Evolutionary conservation across 129 eudicot species (phyloP), one percentile per base, ranked within the genome.

Genomic region (Oenanthe sinensis): DNA sequence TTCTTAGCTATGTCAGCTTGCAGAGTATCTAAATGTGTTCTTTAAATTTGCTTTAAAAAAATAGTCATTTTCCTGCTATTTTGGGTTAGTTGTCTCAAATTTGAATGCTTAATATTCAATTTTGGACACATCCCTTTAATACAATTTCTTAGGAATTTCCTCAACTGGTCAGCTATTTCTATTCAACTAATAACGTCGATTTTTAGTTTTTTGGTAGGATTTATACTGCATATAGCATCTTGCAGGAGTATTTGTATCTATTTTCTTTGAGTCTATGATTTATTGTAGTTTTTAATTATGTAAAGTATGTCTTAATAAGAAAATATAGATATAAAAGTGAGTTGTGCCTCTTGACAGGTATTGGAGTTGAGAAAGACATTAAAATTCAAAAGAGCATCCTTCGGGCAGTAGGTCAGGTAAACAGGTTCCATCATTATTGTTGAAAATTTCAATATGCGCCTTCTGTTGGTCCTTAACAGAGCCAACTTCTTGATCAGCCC

Each of bases 391-490:
- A 88, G 83, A 95, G 89, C 90, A 91, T 91, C 81, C 93, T 95
- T 58, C 90, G 96, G 79, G 97, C 96, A 75, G 98, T 87, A 33
- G 96, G 97, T 80, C 89, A 90, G 93, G 98, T 95, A 82, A 45
- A 49, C 37, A 40, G 45, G 19, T 82, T n/a, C 52, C 10, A 3
- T 8, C 55, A n/a, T 20, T 26, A 48, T 22, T 43, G 26, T 58
- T n/a, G 39, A 62, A 33, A 28, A 37, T 36, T n/a, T 24, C 30
- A 2, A 14, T 10, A 30, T 30, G 55, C 36, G 14, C 77, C 58
- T 74, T 10, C 37, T 40, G 49, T 58, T 55, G 63, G 63, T 22
- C 63, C 63, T 55, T 58, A 3, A 58, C 67, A 58, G 30, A 58
- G 2, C 67, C 67, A 4, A 24, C 67, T 58, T 58, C 2, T n/a